Percentiles rank a stretch among this genome's conserved stretches.
Evolutionary conservation across 2,329 filamentous ascomycete species (phyloP).

Genomic region (Grosmannia clavigera): DNA sequence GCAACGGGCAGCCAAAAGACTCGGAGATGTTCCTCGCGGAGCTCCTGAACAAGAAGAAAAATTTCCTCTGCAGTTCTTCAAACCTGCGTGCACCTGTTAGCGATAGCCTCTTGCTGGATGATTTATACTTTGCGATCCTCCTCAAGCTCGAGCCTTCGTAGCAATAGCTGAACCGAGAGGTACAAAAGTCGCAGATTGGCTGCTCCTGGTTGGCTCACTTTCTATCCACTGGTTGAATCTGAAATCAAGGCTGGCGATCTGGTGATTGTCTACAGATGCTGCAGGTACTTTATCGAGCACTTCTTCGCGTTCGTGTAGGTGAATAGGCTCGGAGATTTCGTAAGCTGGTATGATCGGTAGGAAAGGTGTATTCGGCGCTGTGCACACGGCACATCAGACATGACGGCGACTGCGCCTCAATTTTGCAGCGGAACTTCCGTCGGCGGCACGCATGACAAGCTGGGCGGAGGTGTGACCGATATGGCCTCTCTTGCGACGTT

Average conservation of each 20-base stretch:
- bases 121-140: slow-evolving; percentile 10
- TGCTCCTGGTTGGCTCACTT: slow-evolving; percentile 20
- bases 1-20: slow-evolving; percentile 5
- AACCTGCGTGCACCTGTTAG: background rate
- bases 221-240: background rate
- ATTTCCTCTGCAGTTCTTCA: slow-evolving; percentile 4
- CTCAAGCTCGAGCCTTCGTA: slow-evolving; percentile 34
- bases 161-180: slow-evolving; percentile 32
- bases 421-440: slow-evolving; percentile 49
- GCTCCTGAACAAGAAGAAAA: slow-evolving; percentile 1
- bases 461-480: slow-evolving; percentile 48
- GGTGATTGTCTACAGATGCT: background rate
- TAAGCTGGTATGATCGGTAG: background rate
- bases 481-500: slow-evolving; percentile 28
- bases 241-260: background rate
- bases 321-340: background rate
- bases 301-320: slow-evolving; percentile 12
- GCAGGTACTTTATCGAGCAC: slow-evolving; percentile 19
- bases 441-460: slow-evolving; percentile 48
- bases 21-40: background rate
- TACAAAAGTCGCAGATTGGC: slow-evolving; percentile 40
- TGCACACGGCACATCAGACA: slow-evolving; percentile 48
- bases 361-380: slow-evolving; percentile 34
- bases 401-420: slow-evolving; percentile 36
- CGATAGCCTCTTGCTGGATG: background rate